Percentiles rank a stretch among this genome's conserved stretches.
phyloP scores from a whole-genome alignment of 2,329 filamentous ascomycete genomes.

The Fusarium graminum region DNA sequence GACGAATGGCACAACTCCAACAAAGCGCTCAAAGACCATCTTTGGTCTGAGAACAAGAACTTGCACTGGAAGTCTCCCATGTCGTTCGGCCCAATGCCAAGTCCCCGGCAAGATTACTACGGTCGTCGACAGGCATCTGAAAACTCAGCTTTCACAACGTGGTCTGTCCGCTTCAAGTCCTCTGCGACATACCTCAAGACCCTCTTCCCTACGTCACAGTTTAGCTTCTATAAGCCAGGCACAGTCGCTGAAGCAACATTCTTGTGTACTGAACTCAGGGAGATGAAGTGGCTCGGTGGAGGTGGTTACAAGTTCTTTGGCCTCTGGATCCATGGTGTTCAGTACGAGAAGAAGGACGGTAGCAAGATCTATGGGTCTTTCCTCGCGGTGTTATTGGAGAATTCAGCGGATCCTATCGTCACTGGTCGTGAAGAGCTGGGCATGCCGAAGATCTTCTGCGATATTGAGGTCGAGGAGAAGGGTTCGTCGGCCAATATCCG shows the following conservation, averaged over 20 bases:
- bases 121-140: background rate
- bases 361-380: constrained; percentile 64
- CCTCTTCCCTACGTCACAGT: constrained; percentile 59
- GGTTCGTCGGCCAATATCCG: background rate
- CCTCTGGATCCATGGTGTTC: constrained; percentile 72
- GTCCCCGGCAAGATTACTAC: constrained; percentile 39
- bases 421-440: constrained; percentile 72
- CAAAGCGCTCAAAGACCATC: constrained; percentile 22
- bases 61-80: constrained; percentile 35
- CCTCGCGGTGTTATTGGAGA: constrained; percentile 70
- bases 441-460: constrained; percentile 70
- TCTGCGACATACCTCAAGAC: constrained; percentile 63
- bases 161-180: constrained; percentile 64
- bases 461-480: constrained; percentile 57
- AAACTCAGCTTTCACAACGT: constrained; percentile 57
- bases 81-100: constrained; percentile 44
- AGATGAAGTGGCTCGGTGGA: constrained; percentile 72
- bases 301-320: constrained; percentile 69
- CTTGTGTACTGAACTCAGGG: constrained; percentile 58
- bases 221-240: constrained; percentile 58
- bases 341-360: constrained; percentile 66
- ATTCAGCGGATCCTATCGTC: constrained; percentile 69
- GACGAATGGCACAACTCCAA: constrained; percentile 43
- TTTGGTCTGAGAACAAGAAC: constrained; percentile 30
- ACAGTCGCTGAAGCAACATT: constrained; percentile 61